These are phyloP conservation scores for Mucor circinelloides DNA, from an alignment of 371 early-diverging fungal genomes.

Conservation along the genomic window DNA sequence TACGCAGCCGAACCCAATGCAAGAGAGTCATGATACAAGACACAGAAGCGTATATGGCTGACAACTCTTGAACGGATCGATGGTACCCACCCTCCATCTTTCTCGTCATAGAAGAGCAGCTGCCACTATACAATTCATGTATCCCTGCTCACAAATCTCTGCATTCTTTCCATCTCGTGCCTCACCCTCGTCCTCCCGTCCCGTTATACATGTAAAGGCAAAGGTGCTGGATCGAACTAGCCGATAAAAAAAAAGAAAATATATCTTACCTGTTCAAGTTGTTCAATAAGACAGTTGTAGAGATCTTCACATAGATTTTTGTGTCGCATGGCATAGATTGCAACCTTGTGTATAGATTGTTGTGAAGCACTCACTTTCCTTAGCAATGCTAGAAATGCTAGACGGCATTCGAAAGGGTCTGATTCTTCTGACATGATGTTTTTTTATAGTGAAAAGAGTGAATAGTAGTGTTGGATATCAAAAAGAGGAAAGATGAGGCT, in stretches of 20 bases:
- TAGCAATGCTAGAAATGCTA: constrained; percentile 64
- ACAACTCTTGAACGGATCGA: neutral
- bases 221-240: neutral
- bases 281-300: constrained; percentile 74
- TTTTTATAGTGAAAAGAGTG: neutral
- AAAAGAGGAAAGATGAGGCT: neutral
- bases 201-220: neutral
- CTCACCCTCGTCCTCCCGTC: neutral
- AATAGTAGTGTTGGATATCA: neutral
- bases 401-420: constrained; percentile 81
- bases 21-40: neutral
- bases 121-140: neutral
- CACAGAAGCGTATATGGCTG: neutral
- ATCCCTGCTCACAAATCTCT: neutral
- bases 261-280: constrained; percentile 64
- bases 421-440: constrained; percentile 48
- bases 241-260: constrained; percentile 9
- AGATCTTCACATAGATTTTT: constrained; percentile 70
- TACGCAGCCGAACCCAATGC: neutral
- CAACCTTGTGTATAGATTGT: constrained; percentile 72
- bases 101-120: neutral
- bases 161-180: neutral
- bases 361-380: constrained; percentile 78
- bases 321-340: constrained; percentile 70
- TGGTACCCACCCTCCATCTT: neutral